Conservation (phyloP, 768 basidiomycete species). For the Lepiota venenata region DNA sequence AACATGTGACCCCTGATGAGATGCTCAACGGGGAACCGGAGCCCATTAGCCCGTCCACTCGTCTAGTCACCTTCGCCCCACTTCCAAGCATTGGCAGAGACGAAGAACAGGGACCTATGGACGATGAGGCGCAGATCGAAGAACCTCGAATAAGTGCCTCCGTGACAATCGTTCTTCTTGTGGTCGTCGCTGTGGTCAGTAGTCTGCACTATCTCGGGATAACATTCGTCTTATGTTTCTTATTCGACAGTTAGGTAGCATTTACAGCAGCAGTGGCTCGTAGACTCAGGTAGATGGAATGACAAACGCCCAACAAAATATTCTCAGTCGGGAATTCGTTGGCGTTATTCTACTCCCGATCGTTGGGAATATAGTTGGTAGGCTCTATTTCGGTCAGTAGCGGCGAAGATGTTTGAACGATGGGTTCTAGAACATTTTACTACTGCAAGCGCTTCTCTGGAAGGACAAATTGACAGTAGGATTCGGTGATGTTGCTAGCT, state of each 20-base stretch:
- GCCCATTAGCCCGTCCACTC: neutral
- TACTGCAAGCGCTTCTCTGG: constrained; percentile 88
- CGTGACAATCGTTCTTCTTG: constrained; percentile 52
- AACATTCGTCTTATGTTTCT: neutral
- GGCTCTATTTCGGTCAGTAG: constrained; percentile 13
- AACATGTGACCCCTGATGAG: neutral
- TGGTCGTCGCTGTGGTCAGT: constrained; percentile 62
- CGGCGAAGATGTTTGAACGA: constrained; percentile 10
- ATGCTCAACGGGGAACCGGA: neutral
- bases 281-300: constrained; percentile 81
- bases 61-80: no score
- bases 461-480: constrained; percentile 86
- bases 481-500: constrained; percentile 89
- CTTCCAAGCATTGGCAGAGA: neutral
- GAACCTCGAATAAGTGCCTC: constrained; percentile 53
- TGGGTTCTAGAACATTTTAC: constrained; percentile 70
- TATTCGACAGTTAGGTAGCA: constrained; percentile 50
- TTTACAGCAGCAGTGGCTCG: constrained; percentile 70
- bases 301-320: constrained; percentile 44
- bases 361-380: constrained; percentile 82
- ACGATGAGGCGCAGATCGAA: constrained; percentile 29
- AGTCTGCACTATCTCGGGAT: constrained; percentile 22
- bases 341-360: constrained; percentile 86
- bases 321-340: constrained; percentile 77
- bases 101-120: constrained; percentile 17